Percentiles rank a stretch among this genome's conserved stretches.
Conservation (phyloP, 345 rosid species). For the Rubroshorea leprosula region DNA sequence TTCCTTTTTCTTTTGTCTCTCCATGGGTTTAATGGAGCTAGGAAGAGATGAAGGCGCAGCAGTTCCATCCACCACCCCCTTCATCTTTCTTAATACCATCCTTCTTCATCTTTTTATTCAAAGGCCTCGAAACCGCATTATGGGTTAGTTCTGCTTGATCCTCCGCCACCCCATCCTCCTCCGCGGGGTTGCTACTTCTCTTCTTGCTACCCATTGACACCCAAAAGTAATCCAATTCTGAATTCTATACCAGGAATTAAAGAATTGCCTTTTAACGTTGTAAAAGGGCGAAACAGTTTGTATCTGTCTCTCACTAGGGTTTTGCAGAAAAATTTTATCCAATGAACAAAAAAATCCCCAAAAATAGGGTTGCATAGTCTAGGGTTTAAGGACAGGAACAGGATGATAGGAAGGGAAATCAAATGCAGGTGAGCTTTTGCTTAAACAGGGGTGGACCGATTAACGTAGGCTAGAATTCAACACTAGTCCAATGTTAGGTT, state of each 20-base stretch:
- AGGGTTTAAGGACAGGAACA: neutral
- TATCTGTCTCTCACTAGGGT: too few species aligned
- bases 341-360: too few species aligned
- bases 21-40: slow-evolving; percentile 56
- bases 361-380: too few species aligned
- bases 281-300: too few species aligned
- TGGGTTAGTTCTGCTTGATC: slow-evolving; percentile 9
- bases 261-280: too few species aligned
- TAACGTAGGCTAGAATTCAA: neutral
- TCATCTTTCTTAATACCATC: slow-evolving; percentile 19
- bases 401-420: neutral
- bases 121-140: slow-evolving; percentile 15
- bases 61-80: slow-evolving; percentile 17
- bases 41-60: slow-evolving; percentile 21
- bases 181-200: slow-evolving; percentile 35
- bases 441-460: neutral
- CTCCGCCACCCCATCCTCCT: slow-evolving; percentile 28
- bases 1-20: slow-evolving; percentile 71
- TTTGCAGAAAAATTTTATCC: neutral
- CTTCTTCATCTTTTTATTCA: slow-evolving; percentile 44
- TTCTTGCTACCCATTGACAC: slow-evolving; percentile 56
- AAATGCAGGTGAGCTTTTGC: neutral
- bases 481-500: too few species aligned
- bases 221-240: too few species aligned
- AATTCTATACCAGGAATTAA: too few species aligned